phyloP scores from a whole-genome alignment of 495 filamentous ascomycete species.

The Aspergillus homomorphus region DNA sequence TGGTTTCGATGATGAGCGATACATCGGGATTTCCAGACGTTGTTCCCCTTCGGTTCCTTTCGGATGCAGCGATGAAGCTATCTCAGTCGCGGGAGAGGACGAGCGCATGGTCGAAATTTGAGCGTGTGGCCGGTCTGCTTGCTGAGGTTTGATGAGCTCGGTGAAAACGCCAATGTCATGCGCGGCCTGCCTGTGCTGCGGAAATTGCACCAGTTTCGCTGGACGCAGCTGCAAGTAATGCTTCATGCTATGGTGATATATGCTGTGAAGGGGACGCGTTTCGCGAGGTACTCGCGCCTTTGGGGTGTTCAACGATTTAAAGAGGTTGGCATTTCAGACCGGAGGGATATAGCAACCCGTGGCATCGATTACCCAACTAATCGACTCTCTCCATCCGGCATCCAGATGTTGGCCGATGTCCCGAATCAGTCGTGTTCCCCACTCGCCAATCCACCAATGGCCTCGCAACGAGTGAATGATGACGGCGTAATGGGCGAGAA shows the following conservation, averaged over 20 bases:
- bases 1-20: too few species aligned
- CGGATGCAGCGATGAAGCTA: too few species aligned
- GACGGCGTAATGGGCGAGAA: conserved; percentile 52
- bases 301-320: background rate
- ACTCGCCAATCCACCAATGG: conserved; percentile 52
- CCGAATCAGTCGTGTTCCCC: conserved; percentile 34
- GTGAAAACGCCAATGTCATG: too few species aligned
- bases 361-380: conserved; percentile 41
- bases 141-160: background rate
- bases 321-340: conserved; percentile 5
- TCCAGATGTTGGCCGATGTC: conserved; percentile 31
- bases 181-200: background rate
- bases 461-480: conserved; percentile 47
- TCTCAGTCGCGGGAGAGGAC: too few species aligned
- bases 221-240: background rate
- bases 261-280: background rate
- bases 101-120: too few species aligned
- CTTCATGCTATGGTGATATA: background rate
- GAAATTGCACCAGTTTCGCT: background rate
- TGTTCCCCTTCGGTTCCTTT: too few species aligned
- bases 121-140: background rate
- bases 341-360: conserved; percentile 34
- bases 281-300: background rate
- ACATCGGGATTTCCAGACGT: too few species aligned
- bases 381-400: conserved; percentile 31